Evolutionary conservation across 768 basidiomycete species (phyloP), one percentile per base, ranked within the genome.

Genomic region (Mycena latifolia): DNA sequence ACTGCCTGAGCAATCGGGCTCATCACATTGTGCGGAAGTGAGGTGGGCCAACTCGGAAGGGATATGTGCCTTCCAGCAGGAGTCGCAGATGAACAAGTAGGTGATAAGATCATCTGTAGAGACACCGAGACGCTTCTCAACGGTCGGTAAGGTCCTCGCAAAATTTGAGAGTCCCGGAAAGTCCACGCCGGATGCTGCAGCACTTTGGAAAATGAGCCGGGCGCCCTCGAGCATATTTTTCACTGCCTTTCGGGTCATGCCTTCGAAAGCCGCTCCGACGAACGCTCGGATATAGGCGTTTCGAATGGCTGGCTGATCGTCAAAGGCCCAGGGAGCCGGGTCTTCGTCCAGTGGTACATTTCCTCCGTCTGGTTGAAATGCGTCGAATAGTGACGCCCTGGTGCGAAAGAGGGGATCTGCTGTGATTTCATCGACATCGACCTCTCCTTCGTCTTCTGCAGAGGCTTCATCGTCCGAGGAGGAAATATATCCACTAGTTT

Each of bases 221-320:
- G 50, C 28, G 24, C 71, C 59, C 2, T 48, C 57, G 8, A 75
- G 68, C 65, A 54, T 57, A 28, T 45, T 33, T 14, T 31, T 31
- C 9, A 64, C 57, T 1, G 55, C 24, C 0, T 56, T 47, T 10
- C 72, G 58, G 15, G 69, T 75, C 12, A n/a, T n/a, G n/a, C n/a
- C n/a, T n/a, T n/a, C n/a, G n/a, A n/a, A n/a, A n/a, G n/a, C n/a
- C n/a, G n/a, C 45, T 24, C 20, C 59, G 1, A 74, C 46, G 55
- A 76, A 76, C 0, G 50, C 69, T 0, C 68, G 66, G 35, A 76
- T 67, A 47, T 74, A 76, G 1, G 67, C 61, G 35, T 73, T 56
- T 5, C 75, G 70, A 9, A 76, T 65, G 2, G 63, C 55, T 1
- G 75, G 74, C 45, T 75, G 62, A 27, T 76, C 75, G 33, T 63